Percentiles rank a stretch among this genome's conserved stretches.
These are phyloP conservation scores for Botrytis fabae DNA, from an alignment of 2,329 filamentous ascomycete genomes.

Conservation along the genomic window DNA sequence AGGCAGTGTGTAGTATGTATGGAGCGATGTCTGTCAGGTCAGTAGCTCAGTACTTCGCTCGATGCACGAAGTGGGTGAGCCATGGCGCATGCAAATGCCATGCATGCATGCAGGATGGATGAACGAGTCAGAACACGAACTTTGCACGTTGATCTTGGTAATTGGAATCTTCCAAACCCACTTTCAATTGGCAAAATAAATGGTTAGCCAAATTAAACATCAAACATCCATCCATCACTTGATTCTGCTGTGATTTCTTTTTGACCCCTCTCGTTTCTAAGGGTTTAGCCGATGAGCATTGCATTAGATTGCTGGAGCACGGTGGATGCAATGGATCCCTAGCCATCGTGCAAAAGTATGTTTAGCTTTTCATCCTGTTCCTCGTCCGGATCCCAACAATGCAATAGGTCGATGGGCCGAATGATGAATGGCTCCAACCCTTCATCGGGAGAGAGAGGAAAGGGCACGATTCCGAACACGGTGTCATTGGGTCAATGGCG, in stretches of 20 bases:
- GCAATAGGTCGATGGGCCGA: not conserved
- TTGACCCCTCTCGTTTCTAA: slow-evolving; percentile 14
- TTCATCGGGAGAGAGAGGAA: not conserved
- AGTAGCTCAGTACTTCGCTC: not conserved
- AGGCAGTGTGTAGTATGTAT: not conserved
- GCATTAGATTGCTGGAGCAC: slow-evolving; percentile 8
- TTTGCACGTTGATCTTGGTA: slow-evolving; percentile 17
- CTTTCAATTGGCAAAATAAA: not conserved
- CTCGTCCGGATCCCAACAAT: not conserved
- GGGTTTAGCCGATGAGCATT: slow-evolving; percentile 10
- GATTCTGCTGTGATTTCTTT: not conserved
- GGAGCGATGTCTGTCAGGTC: not conserved
- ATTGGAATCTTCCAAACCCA: slow-evolving; percentile 9
- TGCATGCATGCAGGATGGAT: not conserved
- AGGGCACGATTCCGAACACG: slow-evolving; percentile 4
- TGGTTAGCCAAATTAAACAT: not conserved
- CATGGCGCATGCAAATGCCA: not conserved
- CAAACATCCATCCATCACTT: not conserved
- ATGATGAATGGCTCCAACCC: not conserved
- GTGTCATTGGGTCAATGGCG: not conserved
- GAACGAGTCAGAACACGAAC: slow-evolving; percentile 21
- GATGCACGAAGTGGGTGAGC: not conserved
- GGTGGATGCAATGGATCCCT: not conserved
- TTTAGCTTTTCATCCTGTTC: not conserved
- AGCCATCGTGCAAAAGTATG: not conserved